Evolutionary conservation across 2,329 filamentous ascomycete genomes (phyloP), one percentile per base, ranked within the genome.

Genomic region (Trichophyton benhamiae): DNA sequence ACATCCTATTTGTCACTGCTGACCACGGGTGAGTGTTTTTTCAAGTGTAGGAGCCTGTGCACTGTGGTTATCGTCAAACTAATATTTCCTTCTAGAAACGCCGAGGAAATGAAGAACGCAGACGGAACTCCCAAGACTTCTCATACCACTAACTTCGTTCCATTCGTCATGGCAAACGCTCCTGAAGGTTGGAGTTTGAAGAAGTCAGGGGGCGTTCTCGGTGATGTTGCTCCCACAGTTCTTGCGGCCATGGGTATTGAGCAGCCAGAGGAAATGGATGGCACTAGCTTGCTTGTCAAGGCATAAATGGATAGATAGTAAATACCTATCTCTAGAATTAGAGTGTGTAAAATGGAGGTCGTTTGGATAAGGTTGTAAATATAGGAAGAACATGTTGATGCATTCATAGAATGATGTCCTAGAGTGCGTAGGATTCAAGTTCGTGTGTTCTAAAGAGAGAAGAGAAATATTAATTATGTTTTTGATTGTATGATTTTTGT

Each of bases 61-160:
- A 9, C 42, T 42, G 11, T 44, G 4, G 22, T 36, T 36, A 27
- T 38, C 20, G 2, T 44, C 22, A 30, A 38, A 3, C 30, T 57
- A n/a, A 41, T 11, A 11, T 6, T 17, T 9, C 1, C 27, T 36
- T n/a, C 15, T 60, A 82, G 81, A 71, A 99, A 99, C 72, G 94
- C 94, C 62, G 94, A 99, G 80, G 94, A 99, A 80, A 99, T 99
- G 94, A 87, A 97, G 77, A 97, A 91, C 72, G 80, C 89, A 68
- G 89, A 96, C 74, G 91, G 91, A 74, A 95, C 90, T 73, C 94
- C 94, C 69, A 99, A 99, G 84, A 99, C 94, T 7, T 92, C 89
- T 59, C 94, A 99, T 81, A 99, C 94, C 53, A 91, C 88, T 67
- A 99, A 99, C 83, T 94, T 94, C 76, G 94, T 99, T 60, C 94